Conservation (phyloP, 2,329 filamentous ascomycete species). For the Neofusicoccum cordaticola region DNA sequence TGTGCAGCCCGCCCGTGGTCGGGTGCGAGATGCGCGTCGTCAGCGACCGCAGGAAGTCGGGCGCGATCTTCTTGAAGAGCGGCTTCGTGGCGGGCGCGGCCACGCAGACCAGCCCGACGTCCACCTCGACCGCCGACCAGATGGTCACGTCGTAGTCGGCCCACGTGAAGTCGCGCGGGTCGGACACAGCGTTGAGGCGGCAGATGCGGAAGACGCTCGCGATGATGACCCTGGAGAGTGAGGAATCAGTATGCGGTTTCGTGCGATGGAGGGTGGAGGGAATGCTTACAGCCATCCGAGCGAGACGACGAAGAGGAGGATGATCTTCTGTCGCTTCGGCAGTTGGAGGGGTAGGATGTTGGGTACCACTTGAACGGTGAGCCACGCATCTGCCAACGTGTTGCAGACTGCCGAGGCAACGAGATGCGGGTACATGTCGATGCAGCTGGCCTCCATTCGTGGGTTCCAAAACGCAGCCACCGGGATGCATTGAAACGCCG, state of each 20-base stretch:
- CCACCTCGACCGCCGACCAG: slow-evolving; percentile 36
- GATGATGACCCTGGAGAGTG: slow-evolving; percentile 33
- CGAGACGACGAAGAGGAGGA: slow-evolving; percentile 33
- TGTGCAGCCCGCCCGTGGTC: background rate
- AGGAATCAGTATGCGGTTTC: too few relatives aligned
- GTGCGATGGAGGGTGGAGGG: too few relatives aligned
- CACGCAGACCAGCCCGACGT: slow-evolving; percentile 37
- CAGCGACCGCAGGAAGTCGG: background rate
- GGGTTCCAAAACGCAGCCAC: slow-evolving; percentile 33
- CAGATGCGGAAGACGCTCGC: slow-evolving; percentile 44
- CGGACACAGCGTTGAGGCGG: slow-evolving; percentile 20
- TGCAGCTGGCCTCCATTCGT: slow-evolving; percentile 29
- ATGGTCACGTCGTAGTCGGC: slow-evolving; percentile 28
- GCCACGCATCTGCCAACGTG: slow-evolving; percentile 27
- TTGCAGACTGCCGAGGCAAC: slow-evolving; percentile 20
- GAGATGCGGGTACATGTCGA: slow-evolving; percentile 28
- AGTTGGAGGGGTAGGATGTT: slow-evolving; percentile 32
- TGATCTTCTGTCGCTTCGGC: slow-evolving; percentile 28
- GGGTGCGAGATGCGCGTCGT: too few relatives aligned
- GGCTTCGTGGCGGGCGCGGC: slow-evolving; percentile 30
- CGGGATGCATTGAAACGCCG: slow-evolving; percentile 32
- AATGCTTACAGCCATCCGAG: slow-evolving; percentile 27
- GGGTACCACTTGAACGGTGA: slow-evolving; percentile 31
- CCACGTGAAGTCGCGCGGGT: background rate
- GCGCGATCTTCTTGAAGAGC: slow-evolving; percentile 2